A percentile compares a stretch with the other conserved stretches of the same genome.
Conservation (phyloP, 2,329 filamentous ascomycete species). For the Plenodomus tracheiphilus region DNA sequence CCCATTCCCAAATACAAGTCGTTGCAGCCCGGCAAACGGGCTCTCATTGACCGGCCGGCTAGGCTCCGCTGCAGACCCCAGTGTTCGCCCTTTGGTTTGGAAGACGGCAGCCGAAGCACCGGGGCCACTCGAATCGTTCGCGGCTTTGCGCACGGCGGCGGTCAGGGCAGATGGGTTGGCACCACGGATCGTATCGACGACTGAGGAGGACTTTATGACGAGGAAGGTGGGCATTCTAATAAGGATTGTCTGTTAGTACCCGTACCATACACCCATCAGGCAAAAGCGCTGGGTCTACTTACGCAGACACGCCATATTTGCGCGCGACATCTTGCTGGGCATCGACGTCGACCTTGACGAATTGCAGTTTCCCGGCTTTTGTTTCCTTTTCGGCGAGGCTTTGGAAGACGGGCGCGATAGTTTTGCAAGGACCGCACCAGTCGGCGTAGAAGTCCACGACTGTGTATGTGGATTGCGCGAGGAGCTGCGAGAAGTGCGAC, state of each 20-base stretch:
- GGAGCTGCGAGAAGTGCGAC: constrained; percentile 41
- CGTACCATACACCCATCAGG: too few species aligned
- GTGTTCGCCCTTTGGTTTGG: constrained; percentile 48
- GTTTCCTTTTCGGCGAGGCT: constrained; percentile 55
- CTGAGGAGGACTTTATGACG: constrained; percentile 48
- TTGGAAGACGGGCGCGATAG: constrained; percentile 56
- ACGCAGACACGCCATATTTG: constrained; percentile 55
- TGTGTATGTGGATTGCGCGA: constrained; percentile 43
- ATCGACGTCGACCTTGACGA: constrained; percentile 61
- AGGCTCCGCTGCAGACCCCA: constrained; percentile 40
- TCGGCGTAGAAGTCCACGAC: constrained; percentile 59
- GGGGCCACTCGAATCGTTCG: constrained; percentile 44
- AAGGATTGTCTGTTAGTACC: too few species aligned
- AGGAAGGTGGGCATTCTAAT: constrained; percentile 57
- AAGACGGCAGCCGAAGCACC: constrained; percentile 43
- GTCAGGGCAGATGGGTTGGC: constrained; percentile 54
- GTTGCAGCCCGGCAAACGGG: constrained; percentile 28
- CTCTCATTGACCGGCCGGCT: constrained; percentile 28
- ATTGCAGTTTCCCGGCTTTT: constrained; percentile 52
- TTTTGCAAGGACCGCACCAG: constrained; percentile 62
- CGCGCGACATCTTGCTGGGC: constrained; percentile 54
- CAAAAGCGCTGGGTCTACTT: constrained; percentile 15
- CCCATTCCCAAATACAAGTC: constrained; percentile 33
- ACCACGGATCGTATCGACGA: constrained; percentile 53
- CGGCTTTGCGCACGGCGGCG: constrained; percentile 51